Evolutionary conservation across 331 rosid genomes (phyloP), one percentile per base, ranked within the genome.

Genomic region (Ulmus americana): DNA sequence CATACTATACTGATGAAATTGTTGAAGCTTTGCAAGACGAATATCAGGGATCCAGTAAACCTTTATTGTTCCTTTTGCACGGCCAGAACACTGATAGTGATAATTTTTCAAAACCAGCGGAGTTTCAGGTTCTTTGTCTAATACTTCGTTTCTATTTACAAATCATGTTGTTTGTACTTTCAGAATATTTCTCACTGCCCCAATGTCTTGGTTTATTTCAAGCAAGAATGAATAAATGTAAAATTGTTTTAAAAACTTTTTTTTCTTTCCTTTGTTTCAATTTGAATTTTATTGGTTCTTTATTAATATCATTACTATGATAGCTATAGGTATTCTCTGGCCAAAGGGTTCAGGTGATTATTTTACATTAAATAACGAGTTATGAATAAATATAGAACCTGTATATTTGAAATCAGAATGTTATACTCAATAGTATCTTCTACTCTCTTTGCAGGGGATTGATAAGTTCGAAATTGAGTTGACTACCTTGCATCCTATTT

Each of bases 71-170:
- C 82, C 96, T 91, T 57, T 79, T 91, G 82, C 86, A 80, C 54
- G 97, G 97, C 41, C 77, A 86, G 61, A 88, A 88, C 77, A 84
- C 97, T 0, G 96, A 91, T 44, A 88, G 97, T 70, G 67, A 78
- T 64, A 83, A 78, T 43, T 84, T 65, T 65, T 72, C 95, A 22
- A 77, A 55, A 65, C 96, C 96, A 0, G 90, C 95, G 0, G 80
- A 88, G 42, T 91, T 91, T 84, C 64, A 88, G 97, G 97, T 91
- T 72, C 64, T 49, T 40, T 12, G 45, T 61, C 14, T 71, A 40
- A 6, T 41, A 3, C 67, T 70, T 65, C 41, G n/a, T 60, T 59
- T 70, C 7, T 70, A 18, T 59, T 35, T 16, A 8, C 15, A 6
- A n/a, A 38, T 12, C 60, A 15, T 53, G 28, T 64, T 41, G 20